These are phyloP conservation scores for Hypoxylon sp. DNA, from an alignment of 2,329 filamentous ascomycete genomes.

Conservation along the genomic window DNA sequence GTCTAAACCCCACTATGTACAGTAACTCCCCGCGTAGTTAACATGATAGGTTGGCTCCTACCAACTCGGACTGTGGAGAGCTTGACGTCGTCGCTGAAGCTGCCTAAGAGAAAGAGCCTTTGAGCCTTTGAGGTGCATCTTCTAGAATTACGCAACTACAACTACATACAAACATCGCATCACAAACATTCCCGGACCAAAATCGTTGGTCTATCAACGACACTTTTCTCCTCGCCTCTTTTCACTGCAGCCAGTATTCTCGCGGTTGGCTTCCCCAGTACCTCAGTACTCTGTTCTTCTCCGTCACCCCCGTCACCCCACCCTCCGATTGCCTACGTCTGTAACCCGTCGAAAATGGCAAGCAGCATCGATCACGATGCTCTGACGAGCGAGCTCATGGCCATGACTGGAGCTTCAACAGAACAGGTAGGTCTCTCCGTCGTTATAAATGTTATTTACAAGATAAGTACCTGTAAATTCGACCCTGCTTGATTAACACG, in stretches of 20 bases:
- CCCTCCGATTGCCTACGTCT: constrained; percentile 1
- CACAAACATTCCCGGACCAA: constrained; percentile 7
- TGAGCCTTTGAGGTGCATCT: not conserved
- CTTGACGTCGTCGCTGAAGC: constrained; percentile 45
- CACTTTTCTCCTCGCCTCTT: not conserved
- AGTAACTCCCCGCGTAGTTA: constrained; percentile 19
- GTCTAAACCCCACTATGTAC: not conserved
- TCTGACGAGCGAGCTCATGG: constrained; percentile 65
- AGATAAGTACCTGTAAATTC: not conserved
- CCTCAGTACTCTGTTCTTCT: not conserved
- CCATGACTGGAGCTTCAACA: constrained; percentile 65
- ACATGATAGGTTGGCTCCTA: constrained; percentile 21
- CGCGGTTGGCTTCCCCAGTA: not conserved
- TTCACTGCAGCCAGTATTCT: not conserved
- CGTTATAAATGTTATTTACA: not conserved
- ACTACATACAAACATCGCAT: too few relatives aligned
- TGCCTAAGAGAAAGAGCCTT: constrained; percentile 43
- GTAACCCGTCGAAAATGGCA: constrained; percentile 51
- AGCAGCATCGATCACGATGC: constrained; percentile 56
- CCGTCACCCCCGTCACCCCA: not conserved
- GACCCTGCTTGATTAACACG: constrained; percentile 28
- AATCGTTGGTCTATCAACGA: not conserved
- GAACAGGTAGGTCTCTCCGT: constrained; percentile 48
- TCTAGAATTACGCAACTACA: too few relatives aligned
- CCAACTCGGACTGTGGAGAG: constrained; percentile 39